Percentiles rank a stretch among this genome's conserved stretches.
Conservation (phyloP, 495 filamentous ascomycete genomes). For the Letharia columbiana region DNA sequence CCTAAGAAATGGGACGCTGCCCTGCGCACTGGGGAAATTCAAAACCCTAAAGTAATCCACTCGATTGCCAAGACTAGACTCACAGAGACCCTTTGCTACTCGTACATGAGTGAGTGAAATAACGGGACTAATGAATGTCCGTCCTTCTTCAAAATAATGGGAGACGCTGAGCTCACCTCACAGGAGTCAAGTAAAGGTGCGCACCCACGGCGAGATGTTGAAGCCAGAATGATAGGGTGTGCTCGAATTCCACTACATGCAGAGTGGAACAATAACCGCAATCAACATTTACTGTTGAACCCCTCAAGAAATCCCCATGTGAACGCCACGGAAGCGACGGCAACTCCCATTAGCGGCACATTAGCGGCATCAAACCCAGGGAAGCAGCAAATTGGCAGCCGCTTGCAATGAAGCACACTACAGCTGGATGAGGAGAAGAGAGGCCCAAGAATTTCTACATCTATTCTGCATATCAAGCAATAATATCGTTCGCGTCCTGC, state of each 20-base stretch:
- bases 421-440: background rate
- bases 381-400: background rate
- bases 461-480: slow-evolving; percentile 17
- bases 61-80: no score
- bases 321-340: slow-evolving; percentile 2
- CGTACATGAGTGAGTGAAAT: no score
- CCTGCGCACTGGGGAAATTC: no score
- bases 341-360: background rate
- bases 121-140: no score
- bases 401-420: no score
- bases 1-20: background rate
- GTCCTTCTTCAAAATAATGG: no score
- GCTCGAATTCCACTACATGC: background rate
- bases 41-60: no score
- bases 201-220: background rate
- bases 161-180: background rate
- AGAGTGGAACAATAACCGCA: background rate
- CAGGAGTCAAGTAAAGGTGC: background rate
- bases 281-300: background rate
- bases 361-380: background rate
- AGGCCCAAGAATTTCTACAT: background rate
- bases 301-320: no score
- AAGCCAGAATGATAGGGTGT: background rate
- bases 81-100: no score
- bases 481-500: slow-evolving; percentile 27